Evolutionary conservation across 2,329 filamentous ascomycete genomes (phyloP).

Genomic region (Neocatenulostroma microsporum): DNA sequence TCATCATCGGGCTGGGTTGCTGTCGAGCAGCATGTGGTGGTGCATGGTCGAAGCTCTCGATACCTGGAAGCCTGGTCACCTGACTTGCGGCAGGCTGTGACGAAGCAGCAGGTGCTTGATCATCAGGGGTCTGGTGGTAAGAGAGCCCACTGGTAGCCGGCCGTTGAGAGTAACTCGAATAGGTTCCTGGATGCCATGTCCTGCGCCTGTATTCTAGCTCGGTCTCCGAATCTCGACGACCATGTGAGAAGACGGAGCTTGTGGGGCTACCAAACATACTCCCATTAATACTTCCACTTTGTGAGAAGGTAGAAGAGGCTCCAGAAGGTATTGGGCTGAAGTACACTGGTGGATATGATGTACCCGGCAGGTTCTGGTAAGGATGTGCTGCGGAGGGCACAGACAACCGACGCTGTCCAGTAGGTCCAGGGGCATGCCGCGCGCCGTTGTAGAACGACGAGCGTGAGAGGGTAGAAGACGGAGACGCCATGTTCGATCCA

Average conservation of each 20-base stretch:
- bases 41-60: constrained; percentile 81
- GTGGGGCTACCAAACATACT: constrained; percentile 63
- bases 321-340: constrained; percentile 50
- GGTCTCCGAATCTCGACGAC: constrained; percentile 57
- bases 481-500: no score
- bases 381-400: constrained; percentile 70
- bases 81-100: constrained; percentile 49
- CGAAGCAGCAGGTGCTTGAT: constrained; percentile 50
- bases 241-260: constrained; percentile 54
- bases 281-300: constrained; percentile 50
- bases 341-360: constrained; percentile 47
- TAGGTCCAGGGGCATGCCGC: constrained; percentile 51
- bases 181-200: constrained; percentile 82
- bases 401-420: constrained; percentile 65
- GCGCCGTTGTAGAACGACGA: constrained; percentile 66
- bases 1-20: constrained; percentile 66
- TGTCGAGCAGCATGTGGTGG: constrained; percentile 56
- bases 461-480: constrained; percentile 59
- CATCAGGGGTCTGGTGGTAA: constrained; percentile 64
- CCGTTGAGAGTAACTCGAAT: constrained; percentile 50
- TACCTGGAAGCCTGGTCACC: constrained; percentile 70
- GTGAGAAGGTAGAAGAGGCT: constrained; percentile 48
- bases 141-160: constrained; percentile 65
- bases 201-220: constrained; percentile 75
- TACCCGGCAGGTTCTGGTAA: constrained; percentile 59